Conservation (phyloP, 2,329 filamentous ascomycete genomes). For the Colletotrichum ledebouriae region DNA sequence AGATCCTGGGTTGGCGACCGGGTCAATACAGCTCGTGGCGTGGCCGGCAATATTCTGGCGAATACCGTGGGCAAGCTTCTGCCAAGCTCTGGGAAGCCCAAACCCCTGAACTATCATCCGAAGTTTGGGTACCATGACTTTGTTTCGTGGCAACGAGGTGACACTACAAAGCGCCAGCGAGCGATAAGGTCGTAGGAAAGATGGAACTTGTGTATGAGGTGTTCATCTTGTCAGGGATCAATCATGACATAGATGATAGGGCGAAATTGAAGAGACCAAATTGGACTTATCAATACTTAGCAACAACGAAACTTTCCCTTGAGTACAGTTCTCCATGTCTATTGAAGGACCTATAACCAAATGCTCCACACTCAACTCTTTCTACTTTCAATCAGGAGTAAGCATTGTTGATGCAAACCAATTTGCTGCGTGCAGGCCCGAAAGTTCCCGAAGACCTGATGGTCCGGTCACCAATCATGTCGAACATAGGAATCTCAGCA, state of each 20-base stretch:
- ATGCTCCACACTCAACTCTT: neutral
- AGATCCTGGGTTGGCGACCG: neutral
- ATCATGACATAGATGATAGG: no score
- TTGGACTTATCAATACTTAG: no score
- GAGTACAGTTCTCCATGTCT: neutral
- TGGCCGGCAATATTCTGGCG: conserved; percentile 4
- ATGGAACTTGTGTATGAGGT: no score
- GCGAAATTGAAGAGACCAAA: no score
- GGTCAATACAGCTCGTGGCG: neutral
- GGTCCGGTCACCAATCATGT: conserved; percentile 3
- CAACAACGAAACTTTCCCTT: no score
- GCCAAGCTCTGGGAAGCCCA: neutral
- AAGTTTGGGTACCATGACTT: conserved; percentile 41
- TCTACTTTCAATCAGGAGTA: neutral
- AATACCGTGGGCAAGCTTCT: conserved; percentile 15
- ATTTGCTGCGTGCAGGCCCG: neutral
- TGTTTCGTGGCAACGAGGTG: conserved; percentile 39
- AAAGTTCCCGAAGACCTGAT: conserved; percentile 1
- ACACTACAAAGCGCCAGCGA: neutral
- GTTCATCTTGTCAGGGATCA: no score
- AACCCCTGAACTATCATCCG: neutral
- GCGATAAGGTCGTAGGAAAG: neutral
- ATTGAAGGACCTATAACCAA: neutral
- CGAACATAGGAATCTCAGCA: neutral
- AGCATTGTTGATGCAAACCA: neutral